Evolutionary conservation across 805 yeast genomes (phyloP).

Genomic region (Saitoella complicata): DNA sequence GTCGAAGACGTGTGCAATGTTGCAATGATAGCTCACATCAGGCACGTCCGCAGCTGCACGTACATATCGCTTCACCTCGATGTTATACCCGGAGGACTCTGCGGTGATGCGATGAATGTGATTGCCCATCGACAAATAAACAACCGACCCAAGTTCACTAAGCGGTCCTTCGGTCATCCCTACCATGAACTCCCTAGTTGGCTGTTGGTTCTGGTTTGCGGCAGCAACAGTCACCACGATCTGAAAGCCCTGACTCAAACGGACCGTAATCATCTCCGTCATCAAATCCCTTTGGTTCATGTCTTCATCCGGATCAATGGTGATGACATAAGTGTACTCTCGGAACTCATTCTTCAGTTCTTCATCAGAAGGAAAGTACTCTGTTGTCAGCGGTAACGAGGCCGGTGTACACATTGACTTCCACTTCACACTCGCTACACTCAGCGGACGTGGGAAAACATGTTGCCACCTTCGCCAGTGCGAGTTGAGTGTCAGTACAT

Average conservation of each 20-base stretch:
- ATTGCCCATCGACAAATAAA: conserved; percentile 62
- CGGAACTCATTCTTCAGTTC: conserved; percentile 61
- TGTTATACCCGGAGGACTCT: conserved; percentile 39
- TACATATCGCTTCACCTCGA: conserved; percentile 8
- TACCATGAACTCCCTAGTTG: conserved; percentile 33
- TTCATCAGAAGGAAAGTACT: conserved; percentile 52
- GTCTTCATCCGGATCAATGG: conserved; percentile 40
- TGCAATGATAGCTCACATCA: conserved; percentile 43
- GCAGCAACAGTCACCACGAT: conserved; percentile 55
- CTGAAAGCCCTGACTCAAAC: conserved; percentile 80
- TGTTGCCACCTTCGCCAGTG: conserved; percentile 82
- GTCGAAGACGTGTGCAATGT: conserved; percentile 37
- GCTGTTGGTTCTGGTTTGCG: conserved; percentile 34
- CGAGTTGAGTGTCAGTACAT: conserved; percentile 37
- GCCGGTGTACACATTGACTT: conserved; percentile 87
- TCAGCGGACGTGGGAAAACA: conserved; percentile 63
- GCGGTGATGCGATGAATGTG: conserved; percentile 74
- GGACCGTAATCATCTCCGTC: conserved; percentile 71
- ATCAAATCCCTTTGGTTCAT: conserved; percentile 36
- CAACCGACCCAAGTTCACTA: conserved; percentile 34
- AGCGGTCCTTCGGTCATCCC: conserved; percentile 34
- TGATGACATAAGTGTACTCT: conserved; percentile 68
- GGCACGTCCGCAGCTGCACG: conserved; percentile 4
- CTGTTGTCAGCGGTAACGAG: conserved; percentile 67
- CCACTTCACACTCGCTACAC: conserved; percentile 55